Percentiles rank a stretch among this genome's conserved stretches.
Evolutionary conservation across 495 filamentous ascomycete genomes (phyloP).

Genomic region (Daldinia vernicosa): DNA sequence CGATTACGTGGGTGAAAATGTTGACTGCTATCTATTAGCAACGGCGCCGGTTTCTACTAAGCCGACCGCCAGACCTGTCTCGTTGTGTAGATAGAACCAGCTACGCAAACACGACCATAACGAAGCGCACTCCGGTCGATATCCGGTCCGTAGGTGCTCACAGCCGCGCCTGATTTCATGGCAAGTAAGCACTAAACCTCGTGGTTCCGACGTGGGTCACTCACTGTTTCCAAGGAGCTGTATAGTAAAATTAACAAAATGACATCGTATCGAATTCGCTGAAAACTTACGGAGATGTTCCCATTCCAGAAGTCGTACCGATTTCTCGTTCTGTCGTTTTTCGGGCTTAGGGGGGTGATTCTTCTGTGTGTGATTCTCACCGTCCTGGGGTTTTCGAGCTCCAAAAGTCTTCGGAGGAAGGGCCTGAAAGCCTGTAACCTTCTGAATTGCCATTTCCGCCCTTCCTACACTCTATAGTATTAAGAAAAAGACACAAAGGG

Average conservation of each 20-base stretch:
- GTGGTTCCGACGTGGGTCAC: neutral
- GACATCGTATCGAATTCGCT: neutral
- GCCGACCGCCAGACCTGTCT: neutral
- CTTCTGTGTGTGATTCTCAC: neutral
- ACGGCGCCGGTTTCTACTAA: neutral
- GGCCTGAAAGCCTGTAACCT: neutral
- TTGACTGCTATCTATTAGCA: neutral
- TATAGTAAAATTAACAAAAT: neutral
- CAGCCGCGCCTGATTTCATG: slow-evolving; percentile 20
- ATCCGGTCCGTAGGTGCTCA: slow-evolving; percentile 32
- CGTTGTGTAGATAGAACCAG: slow-evolving; percentile 51
- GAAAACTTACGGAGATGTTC: neutral
- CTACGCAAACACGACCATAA: slow-evolving; percentile 48
- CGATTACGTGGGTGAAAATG: slow-evolving; percentile 37
- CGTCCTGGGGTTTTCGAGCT: neutral
- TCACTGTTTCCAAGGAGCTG: neutral
- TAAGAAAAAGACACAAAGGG: neutral
- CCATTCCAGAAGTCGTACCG: neutral
- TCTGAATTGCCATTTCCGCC: neutral
- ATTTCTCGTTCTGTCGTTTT: neutral
- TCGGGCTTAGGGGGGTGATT: neutral
- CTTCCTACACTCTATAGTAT: neutral
- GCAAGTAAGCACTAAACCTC: neutral
- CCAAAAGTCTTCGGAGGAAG: neutral
- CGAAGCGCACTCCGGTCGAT: slow-evolving; percentile 41